A percentile compares a stretch with the other conserved stretches of the same genome.
These are phyloP conservation scores for Dillenia suffruticosa DNA, from an alignment of 164 flowering plant genomes.

Conservation along the genomic window DNA sequence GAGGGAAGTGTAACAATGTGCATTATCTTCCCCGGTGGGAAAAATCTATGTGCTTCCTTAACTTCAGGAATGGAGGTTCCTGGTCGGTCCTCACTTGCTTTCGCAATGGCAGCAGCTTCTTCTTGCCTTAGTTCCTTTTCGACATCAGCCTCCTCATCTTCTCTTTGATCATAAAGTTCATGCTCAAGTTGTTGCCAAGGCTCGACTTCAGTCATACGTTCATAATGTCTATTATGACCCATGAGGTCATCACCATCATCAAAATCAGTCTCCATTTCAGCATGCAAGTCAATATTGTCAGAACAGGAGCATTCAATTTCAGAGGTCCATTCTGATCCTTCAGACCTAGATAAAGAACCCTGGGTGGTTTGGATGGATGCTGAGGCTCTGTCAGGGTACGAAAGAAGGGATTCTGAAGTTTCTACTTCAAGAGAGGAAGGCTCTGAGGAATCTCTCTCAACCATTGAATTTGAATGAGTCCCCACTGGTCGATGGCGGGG, in stretches of 20 bases:
- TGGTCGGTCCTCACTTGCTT: slow-evolving; percentile 36
- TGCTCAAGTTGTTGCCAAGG: slow-evolving; percentile 92
- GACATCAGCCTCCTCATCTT: slow-evolving; percentile 37
- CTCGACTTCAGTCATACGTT: slow-evolving; percentile 75
- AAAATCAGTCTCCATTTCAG: slow-evolving; percentile 17
- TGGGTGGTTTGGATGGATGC: slow-evolving; percentile 25
- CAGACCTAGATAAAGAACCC: slow-evolving; percentile 38
- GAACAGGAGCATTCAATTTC: slow-evolving; percentile 33
- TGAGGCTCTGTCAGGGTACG: slow-evolving; percentile 17
- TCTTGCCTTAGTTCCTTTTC: slow-evolving; percentile 68
- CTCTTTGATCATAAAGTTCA: slow-evolving; percentile 45
- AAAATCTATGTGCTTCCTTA: slow-evolving; percentile 81
- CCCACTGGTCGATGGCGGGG: slow-evolving; percentile 62
- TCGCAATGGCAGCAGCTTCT: slow-evolving; percentile 73
- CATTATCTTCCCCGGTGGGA: slow-evolving; percentile 90
- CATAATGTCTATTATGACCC: slow-evolving; percentile 37
- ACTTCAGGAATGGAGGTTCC: slow-evolving; percentile 42
- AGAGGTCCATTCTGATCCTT: slow-evolving; percentile 40
- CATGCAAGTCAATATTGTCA: slow-evolving; percentile 17
- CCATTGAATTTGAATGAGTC: slow-evolving; percentile 23
- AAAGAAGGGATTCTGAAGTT: slow-evolving; percentile 40
- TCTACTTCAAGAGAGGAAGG: slow-evolving; percentile 25
- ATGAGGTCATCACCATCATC: slow-evolving; percentile 41
- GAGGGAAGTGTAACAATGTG: slow-evolving; percentile 50
- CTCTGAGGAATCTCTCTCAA: slow-evolving; percentile 21